Conservation (phyloP, 2,329 filamentous ascomycete species). For the Diplodia sapinea region DNA sequence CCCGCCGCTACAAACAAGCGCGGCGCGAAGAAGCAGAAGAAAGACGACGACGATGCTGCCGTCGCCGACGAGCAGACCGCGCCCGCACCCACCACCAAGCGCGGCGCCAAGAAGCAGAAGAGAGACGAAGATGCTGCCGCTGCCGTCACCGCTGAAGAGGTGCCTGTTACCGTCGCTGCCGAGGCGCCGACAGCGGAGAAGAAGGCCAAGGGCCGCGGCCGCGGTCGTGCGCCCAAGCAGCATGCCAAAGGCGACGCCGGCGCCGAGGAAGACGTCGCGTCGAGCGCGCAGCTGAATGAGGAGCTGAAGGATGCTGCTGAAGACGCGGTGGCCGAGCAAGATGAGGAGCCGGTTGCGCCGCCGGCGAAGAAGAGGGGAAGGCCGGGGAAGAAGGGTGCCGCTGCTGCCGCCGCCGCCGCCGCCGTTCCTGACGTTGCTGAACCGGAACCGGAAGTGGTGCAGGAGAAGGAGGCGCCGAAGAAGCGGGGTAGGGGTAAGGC, state of each 20-base stretch:
- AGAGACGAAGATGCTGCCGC: neutral
- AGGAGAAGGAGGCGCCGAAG: slow-evolving; percentile 2
- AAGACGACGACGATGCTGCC: neutral
- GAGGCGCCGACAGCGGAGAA: neutral
- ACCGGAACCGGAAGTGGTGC: neutral
- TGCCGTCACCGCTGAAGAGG: neutral
- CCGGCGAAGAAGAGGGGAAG: slow-evolving; percentile 23
- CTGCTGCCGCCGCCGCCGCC: neutral
- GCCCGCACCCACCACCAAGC: slow-evolving; percentile 3
- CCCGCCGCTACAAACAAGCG: slow-evolving; percentile 1
- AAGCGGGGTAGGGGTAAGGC: slow-evolving; percentile 21
- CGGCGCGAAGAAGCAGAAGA: slow-evolving; percentile 3
- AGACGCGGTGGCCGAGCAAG: neutral
- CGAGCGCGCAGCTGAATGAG: slow-evolving; percentile 12
- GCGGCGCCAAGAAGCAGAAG: slow-evolving; percentile 1
- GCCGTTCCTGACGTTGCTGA: neutral
- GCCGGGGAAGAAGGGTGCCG: slow-evolving; percentile 20
- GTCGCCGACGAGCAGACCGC: neutral
- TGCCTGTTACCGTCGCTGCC: neutral
- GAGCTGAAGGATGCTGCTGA: slow-evolving; percentile 11
- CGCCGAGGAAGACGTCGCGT: slow-evolving; percentile 1
- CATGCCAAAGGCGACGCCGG: neutral
- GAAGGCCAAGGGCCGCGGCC: neutral
- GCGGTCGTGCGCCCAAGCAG: slow-evolving; percentile 17
- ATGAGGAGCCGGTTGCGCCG: neutral